These are phyloP conservation scores for Mollisia scopiformis DNA, from an alignment of 2,329 filamentous ascomycete genomes.

Conservation along the genomic window DNA sequence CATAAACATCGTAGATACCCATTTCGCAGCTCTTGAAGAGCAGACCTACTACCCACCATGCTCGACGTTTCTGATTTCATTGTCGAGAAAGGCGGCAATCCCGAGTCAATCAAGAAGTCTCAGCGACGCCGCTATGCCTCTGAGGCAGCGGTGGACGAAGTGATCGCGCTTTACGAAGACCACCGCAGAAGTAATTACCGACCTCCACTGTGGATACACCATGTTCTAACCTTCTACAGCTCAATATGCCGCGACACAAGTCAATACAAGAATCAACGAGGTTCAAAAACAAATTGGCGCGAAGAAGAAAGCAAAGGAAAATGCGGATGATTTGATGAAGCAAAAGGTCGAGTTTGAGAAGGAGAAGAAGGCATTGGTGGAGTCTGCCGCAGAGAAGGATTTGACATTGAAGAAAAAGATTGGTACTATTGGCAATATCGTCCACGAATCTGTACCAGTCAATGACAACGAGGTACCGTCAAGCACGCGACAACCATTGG, in stretches of 20 bases:
- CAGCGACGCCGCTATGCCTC: constrained; percentile 81
- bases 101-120: constrained; percentile 88
- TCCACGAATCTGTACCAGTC: constrained; percentile 84
- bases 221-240: constrained; percentile 45
- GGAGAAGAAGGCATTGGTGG: constrained; percentile 79
- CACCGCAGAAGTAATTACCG: constrained; percentile 71
- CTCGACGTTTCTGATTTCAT: constrained; percentile 81
- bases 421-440: constrained; percentile 85
- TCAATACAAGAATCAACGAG: constrained; percentile 83
- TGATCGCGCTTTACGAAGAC: constrained; percentile 85
- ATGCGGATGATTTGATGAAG: constrained; percentile 77
- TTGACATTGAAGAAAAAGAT: constrained; percentile 74
- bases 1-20: background rate
- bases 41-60: constrained; percentile 50
- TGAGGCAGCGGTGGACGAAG: constrained; percentile 85
- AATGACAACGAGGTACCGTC: constrained; percentile 73
- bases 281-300: constrained; percentile 87
- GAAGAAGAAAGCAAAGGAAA: constrained; percentile 95
- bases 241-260: constrained; percentile 77
- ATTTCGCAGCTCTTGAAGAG: background rate
- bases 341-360: constrained; percentile 79
- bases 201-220: background rate
- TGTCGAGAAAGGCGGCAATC: constrained; percentile 85
- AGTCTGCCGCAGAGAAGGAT: constrained; percentile 76
- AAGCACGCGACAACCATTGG: background rate